phyloP scores from a whole-genome alignment of 1,284 basidiomycete genomes.

The Leccinum pachyderme region DNA sequence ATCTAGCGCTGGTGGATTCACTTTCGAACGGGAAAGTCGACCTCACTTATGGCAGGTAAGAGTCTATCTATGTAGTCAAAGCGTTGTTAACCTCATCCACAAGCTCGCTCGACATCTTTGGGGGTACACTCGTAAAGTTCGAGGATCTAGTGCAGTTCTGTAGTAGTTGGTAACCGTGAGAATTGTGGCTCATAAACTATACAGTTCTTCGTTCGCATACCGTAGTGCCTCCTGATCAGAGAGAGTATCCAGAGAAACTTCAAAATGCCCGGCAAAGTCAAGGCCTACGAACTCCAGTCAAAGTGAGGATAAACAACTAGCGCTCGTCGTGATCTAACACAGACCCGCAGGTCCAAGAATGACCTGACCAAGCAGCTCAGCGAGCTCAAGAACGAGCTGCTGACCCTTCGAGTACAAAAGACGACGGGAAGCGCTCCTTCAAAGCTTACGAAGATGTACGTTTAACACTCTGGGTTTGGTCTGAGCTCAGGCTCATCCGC shows the following conservation, averaged over 20 bases:
- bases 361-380: slow-evolving; percentile 94
- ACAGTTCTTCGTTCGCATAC: slow-evolving; percentile 28
- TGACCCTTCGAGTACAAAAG: slow-evolving; percentile 94
- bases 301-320: slow-evolving; percentile 61
- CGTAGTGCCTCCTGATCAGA: slow-evolving; percentile 21
- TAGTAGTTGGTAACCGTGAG: slow-evolving; percentile 24
- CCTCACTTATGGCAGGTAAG: slow-evolving; percentile 92
- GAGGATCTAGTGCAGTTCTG: slow-evolving; percentile 54
- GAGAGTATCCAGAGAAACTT: slow-evolving; percentile 19
- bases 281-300: slow-evolving; percentile 97
- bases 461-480: slow-evolving; percentile 14
- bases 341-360: slow-evolving; percentile 80
- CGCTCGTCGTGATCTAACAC: slow-evolving; percentile 1
- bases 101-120: slow-evolving; percentile 83
- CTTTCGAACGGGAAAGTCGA: slow-evolving; percentile 89
- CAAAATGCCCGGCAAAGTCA: slow-evolving; percentile 87
- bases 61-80: slow-evolving; percentile 12
- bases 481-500: neutral
- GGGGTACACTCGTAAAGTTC: slow-evolving; percentile 71
- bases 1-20: slow-evolving; percentile 80
- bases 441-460: slow-evolving; percentile 98
- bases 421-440: slow-evolving; percentile 94
- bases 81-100: neutral
- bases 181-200: slow-evolving; percentile 39
- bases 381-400: slow-evolving; percentile 96